Conservation (phyloP, 352 stramenopile species). For the Elongisporangium undulatum region DNA sequence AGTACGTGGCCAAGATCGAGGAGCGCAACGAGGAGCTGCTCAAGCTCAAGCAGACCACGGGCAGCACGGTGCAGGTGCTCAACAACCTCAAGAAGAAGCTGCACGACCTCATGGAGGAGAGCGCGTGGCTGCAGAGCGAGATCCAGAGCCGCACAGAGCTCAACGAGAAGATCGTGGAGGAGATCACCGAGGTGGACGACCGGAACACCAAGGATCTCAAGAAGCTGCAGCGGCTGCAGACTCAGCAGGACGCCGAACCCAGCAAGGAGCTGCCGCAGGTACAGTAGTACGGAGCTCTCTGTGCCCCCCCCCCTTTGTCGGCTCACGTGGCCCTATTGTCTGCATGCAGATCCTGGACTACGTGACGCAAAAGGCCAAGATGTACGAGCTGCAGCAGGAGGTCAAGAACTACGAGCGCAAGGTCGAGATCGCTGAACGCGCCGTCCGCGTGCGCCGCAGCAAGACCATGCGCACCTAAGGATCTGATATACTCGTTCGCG, state of each 20-base stretch:
- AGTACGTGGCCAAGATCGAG: constrained; percentile 94
- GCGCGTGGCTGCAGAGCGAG: constrained; percentile 71
- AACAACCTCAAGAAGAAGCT: constrained; percentile 91
- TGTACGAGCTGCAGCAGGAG: constrained; percentile 84
- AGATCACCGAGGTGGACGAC: constrained; percentile 61
- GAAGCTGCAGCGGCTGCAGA: constrained; percentile 50
- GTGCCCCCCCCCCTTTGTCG: too few relatives aligned
- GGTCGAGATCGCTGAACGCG: constrained; percentile 90
- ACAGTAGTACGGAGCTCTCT: background rate
- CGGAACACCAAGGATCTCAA: constrained; percentile 70
- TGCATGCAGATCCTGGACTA: constrained; percentile 81
- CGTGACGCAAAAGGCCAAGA: constrained; percentile 84
- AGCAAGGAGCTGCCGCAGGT: constrained; percentile 84
- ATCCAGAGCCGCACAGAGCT: constrained; percentile 78
- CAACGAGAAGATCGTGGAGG: constrained; percentile 85
- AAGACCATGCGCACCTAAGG: constrained; percentile 10
- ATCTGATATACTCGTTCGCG: background rate
- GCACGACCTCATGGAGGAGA: constrained; percentile 82
- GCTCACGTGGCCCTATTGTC: background rate
- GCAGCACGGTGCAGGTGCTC: constrained; percentile 86
- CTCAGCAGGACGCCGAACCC: constrained; percentile 61
- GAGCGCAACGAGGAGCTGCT: constrained; percentile 93
- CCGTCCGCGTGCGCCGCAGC: constrained; percentile 43
- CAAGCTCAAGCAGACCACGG: constrained; percentile 88
- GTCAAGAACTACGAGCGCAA: constrained; percentile 93